phyloP scores from a whole-genome alignment of 2,329 filamentous ascomycete genomes.

The Aureobasidium melanogenum region DNA sequence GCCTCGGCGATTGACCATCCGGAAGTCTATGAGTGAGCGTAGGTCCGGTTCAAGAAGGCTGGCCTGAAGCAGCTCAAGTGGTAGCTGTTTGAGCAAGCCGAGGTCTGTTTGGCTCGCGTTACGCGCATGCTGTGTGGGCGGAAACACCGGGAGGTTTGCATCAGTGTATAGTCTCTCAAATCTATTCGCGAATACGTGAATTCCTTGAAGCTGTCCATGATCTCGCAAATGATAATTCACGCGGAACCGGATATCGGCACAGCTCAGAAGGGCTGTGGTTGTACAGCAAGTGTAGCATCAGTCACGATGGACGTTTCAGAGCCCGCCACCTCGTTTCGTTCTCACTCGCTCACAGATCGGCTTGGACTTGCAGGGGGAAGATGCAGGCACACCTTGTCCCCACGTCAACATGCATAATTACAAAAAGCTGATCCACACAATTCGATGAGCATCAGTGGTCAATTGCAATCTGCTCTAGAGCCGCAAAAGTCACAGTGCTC shows the following conservation, averaged over 20 bases:
- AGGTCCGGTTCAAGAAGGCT: slow-evolving; percentile 21
- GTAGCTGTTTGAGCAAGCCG: neutral
- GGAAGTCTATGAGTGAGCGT: slow-evolving; percentile 26
- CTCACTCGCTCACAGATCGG: neutral
- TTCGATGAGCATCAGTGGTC: no score
- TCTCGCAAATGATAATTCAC: neutral
- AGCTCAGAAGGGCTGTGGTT: neutral
- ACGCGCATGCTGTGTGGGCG: neutral
- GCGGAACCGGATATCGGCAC: neutral
- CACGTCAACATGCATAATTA: neutral
- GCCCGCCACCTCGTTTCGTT: neutral
- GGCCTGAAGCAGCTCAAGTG: neutral
- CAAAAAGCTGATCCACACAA: neutral
- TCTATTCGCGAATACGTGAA: neutral
- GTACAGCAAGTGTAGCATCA: neutral
- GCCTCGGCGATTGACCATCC: slow-evolving; percentile 28
- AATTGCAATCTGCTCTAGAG: no score
- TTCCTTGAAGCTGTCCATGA: neutral
- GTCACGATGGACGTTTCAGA: neutral
- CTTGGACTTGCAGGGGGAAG: neutral
- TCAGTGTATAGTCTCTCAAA: neutral
- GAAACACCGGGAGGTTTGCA: neutral
- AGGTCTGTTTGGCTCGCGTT: neutral
- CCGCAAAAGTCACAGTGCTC: neutral
- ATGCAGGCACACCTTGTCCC: neutral